Evolutionary conservation across 495 filamentous ascomycete genomes (phyloP).

Genomic region (Echria macrotheca): DNA sequence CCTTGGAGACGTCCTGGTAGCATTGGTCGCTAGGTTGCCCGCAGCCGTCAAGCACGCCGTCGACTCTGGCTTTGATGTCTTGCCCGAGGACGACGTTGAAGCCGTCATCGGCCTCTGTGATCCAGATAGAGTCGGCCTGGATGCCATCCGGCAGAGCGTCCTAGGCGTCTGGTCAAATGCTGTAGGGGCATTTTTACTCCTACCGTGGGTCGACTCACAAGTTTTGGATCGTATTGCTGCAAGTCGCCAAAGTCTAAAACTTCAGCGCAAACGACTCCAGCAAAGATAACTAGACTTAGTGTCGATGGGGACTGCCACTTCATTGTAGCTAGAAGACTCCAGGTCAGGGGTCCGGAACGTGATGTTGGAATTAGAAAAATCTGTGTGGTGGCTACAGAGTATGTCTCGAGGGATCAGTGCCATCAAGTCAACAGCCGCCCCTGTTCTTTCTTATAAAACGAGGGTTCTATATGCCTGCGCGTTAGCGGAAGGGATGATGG

Average conservation of each 20-base stretch:
- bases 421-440: no score
- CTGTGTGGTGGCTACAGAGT: no score
- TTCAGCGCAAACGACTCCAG: neutral
- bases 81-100: constrained; percentile 1
- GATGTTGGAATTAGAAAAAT: neutral
- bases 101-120: neutral
- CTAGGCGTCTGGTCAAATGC: neutral
- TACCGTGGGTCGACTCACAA: neutral
- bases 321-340: neutral
- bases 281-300: neutral
- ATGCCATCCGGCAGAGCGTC: neutral
- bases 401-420: no score
- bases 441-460: no score
- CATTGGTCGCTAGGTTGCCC: neutral
- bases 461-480: no score
- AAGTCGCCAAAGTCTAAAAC: constrained; percentile 2
- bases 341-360: neutral
- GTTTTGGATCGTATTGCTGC: constrained; percentile 5
- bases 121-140: constrained; percentile 3
- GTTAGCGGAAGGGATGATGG: no score
- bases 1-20: constrained; percentile 6
- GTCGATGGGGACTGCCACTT: constrained; percentile 1
- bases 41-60: constrained; percentile 3
- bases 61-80: constrained; percentile 5
- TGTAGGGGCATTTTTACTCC: neutral